A percentile compares a stretch with the other conserved stretches of the same genome.
Evolutionary conservation across 1,284 basidiomycete genomes (phyloP).

Genomic region (Melampsora larici-populina): DNA sequence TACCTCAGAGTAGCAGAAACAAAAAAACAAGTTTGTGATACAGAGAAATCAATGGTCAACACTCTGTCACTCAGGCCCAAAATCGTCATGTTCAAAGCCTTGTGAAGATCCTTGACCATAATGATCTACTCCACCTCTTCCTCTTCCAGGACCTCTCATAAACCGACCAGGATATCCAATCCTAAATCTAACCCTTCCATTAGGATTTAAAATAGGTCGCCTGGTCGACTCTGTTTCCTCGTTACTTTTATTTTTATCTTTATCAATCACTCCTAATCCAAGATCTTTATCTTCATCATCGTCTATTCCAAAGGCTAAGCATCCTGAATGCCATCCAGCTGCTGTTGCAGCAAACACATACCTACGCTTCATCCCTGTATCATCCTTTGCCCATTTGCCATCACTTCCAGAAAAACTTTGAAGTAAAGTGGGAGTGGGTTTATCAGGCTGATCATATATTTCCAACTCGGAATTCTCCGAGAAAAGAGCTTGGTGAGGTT

Average conservation of each 20-base stretch:
- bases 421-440: slow-evolving; percentile 20
- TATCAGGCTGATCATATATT: not conserved
- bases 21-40: too few species aligned
- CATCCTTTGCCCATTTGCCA: not conserved
- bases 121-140: not conserved
- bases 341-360: slow-evolving; percentile 34
- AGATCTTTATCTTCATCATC: slow-evolving; percentile 33
- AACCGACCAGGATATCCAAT: slow-evolving; percentile 28
- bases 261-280: slow-evolving; percentile 21
- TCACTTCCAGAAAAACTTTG: slow-evolving; percentile 29
- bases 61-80: too few species aligned
- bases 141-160: slow-evolving; percentile 16
- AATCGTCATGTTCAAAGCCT: not conserved
- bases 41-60: too few species aligned
- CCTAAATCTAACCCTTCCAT: slow-evolving; percentile 17
- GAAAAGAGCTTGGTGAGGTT: slow-evolving; percentile 19
- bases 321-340: slow-evolving; percentile 39
- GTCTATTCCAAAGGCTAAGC: slow-evolving; percentile 27
- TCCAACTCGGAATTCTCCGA: not conserved
- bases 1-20: too few species aligned
- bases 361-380: not conserved
- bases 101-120: not conserved
- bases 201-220: not conserved
- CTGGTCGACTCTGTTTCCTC: not conserved
- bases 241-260: not conserved